Base-by-base conservation (phyloP, 495 filamentous ascomycete genomes). In the Xylaria venustula region DNA sequence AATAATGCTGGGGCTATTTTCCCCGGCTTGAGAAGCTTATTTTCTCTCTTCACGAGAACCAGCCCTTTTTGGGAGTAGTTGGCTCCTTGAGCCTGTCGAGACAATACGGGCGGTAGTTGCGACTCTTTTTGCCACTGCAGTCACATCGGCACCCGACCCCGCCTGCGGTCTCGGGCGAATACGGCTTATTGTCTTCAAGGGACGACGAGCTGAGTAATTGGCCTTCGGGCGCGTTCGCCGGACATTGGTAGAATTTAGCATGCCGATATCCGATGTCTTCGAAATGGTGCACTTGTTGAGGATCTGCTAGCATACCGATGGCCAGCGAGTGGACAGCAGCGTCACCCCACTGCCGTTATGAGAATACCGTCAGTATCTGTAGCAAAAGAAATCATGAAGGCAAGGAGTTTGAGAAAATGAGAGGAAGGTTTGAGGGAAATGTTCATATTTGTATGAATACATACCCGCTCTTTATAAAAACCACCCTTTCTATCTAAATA, bases 241-340 rank as follows among this genome's bases (percentile, higher is more conserved):
- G 73, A 49, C 63, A 69, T 55, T 74, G 64, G 15, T 64, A 74
- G 56, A 72, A 68, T 12, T 68, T 70, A 32, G 65, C 71, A 40
- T 79, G 76, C 22, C 69, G 66, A 41, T 79, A 79, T 41, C 76
- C 76, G 58, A 79, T 71, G 30, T 79, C 76, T 25, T 68, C 65
- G 54, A 75, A 79, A 42, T 77, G 77, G 51, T 79, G 77, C 22
- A 79, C 69, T 47, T 79, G 71, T 17, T 72, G 65, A 54, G 74
- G 75, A 11, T 72, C 64, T 17, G 73, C 66, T 25, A 79, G 71
- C 61, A 79, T 61, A 7, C 71, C 71, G 30, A 75, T 67, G 8
- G 76, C 76, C 8, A 79, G 63, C 7, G 73, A 75, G 41, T 79
- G 76, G 37, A 79, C 76, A 12, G 76, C 75, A 11, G 76, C 76